Conservation (phyloP, 805 yeast genomes). For the Limtongozyma cylindracea region DNA sequence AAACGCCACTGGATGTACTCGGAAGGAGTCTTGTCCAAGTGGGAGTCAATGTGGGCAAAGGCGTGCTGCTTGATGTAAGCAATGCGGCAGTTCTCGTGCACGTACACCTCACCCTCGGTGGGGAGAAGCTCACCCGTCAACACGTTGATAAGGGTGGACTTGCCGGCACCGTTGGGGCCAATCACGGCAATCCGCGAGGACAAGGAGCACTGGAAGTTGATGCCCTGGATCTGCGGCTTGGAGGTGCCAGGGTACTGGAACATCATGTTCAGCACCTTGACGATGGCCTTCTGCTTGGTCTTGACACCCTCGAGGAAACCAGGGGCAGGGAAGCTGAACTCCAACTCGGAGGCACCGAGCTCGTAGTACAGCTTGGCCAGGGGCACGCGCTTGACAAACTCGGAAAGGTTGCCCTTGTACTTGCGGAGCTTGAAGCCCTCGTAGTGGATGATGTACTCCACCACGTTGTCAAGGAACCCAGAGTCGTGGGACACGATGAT, state of each 20-base stretch:
- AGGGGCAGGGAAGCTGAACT: conserved; percentile 97
- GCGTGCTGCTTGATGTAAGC: conserved; percentile 99
- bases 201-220: conserved; percentile 96
- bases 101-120: conserved; percentile 96
- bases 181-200: conserved; percentile 99
- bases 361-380: conserved; percentile 97
- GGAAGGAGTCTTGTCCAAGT: conserved; percentile 97
- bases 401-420: conserved; percentile 99
- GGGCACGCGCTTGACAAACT: conserved; percentile 96
- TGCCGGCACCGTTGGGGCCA: conserved; percentile 99
- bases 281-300: conserved; percentile 99
- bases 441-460: conserved; percentile 97
- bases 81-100: conserved; percentile 98
- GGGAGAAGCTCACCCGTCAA: conserved; percentile 99
- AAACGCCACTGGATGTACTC: conserved; percentile 99
- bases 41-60: conserved; percentile 97
- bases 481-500: conserved; percentile 98
- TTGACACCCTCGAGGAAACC: conserved; percentile 99
- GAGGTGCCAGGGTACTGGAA: conserved; percentile 99
- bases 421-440: conserved; percentile 99
- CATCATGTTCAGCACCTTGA: conserved; percentile 88
- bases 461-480: conserved; percentile 94
- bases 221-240: conserved; percentile 80
- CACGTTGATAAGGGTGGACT: conserved; percentile 94
- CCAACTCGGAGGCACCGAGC: conserved; percentile 93